A percentile compares a stretch with the other conserved stretches of the same genome.
These are phyloP conservation scores for Xylariaceae sp. DNA, from an alignment of 2,329 filamentous ascomycete genomes.

Conservation along the genomic window DNA sequence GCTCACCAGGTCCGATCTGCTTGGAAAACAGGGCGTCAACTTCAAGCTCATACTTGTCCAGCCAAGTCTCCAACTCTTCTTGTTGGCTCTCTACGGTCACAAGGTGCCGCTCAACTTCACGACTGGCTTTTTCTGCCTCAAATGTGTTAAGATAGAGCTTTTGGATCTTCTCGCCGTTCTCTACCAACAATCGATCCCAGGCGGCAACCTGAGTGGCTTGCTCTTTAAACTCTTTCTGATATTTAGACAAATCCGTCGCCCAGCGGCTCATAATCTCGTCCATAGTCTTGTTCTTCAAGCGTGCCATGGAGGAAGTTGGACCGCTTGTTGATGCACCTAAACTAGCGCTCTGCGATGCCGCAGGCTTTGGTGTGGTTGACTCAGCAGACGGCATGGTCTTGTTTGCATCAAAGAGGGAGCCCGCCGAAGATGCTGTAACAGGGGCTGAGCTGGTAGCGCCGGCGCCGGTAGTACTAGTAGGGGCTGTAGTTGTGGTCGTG, in stretches of 20 bases:
- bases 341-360: conserved; percentile 28
- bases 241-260: conserved; percentile 91
- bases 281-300: conserved; percentile 97
- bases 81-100: conserved; percentile 87
- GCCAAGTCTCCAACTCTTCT: conserved; percentile 78
- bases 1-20: conserved; percentile 68
- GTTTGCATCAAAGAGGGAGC: conserved; percentile 28
- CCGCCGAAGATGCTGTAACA: conserved; percentile 30
- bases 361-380: conserved; percentile 25
- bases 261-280: conserved; percentile 97
- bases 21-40: conserved; percentile 83
- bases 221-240: conserved; percentile 92
- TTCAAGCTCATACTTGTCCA: conserved; percentile 87
- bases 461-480: conserved; percentile 29
- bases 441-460: conserved; percentile 19
- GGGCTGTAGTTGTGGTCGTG: conserved; percentile 15
- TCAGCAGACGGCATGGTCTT: conserved; percentile 33
- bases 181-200: conserved; percentile 89
- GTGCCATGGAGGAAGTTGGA: conserved; percentile 76
- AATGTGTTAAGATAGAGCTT: conserved; percentile 88
- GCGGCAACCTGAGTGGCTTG: conserved; percentile 80
- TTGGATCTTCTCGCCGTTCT: conserved; percentile 92
- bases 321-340: conserved; percentile 73
- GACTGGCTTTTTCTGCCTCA: conserved; percentile 86
- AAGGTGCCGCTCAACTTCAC: conserved; percentile 90